These are phyloP conservation scores for Pisolithus thermaeus DNA, from an alignment of 1,284 basidiomycete species.

Conservation along the genomic window DNA sequence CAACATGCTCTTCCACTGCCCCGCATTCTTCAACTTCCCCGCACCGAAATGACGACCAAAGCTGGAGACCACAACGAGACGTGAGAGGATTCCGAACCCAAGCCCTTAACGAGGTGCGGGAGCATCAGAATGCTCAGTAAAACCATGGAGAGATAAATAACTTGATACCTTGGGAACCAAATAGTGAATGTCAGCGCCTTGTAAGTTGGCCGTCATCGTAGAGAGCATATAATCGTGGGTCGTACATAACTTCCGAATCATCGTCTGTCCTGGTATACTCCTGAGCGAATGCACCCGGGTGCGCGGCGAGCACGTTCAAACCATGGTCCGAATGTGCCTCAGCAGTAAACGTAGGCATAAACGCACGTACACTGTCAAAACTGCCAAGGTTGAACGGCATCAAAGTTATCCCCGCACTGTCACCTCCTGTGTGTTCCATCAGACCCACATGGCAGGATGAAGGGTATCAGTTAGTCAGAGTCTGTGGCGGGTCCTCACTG, in stretches of 20 bases:
- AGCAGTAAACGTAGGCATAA: conserved; percentile 16
- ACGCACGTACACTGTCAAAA: conserved; percentile 19
- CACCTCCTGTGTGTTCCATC: conserved; percentile 4
- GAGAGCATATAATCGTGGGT: neutral
- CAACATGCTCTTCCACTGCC: conserved; percentile 10
- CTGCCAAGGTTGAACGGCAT: conserved; percentile 19
- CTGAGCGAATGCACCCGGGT: conserved; percentile 14
- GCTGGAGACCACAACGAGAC: conserved; percentile 24
- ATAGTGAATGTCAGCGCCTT: neutral
- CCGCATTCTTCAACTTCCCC: neutral
- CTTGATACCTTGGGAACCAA: conserved; percentile 26
- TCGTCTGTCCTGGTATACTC: conserved; percentile 9
- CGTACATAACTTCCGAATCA: conserved; percentile 23
- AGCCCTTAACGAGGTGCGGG: conserved; percentile 19
- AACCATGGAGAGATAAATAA: conserved; percentile 26
- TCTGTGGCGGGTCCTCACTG: too few species aligned
- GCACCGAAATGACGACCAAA: conserved; percentile 9
- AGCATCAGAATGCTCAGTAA: conserved; percentile 22
- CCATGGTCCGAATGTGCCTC: conserved; percentile 6
- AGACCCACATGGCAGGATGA: conserved; percentile 9
- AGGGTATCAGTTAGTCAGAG: neutral
- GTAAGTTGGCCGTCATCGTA: neutral
- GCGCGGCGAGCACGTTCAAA: conserved; percentile 18
- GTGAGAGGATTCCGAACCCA: conserved; percentile 16
- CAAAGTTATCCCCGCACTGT: conserved; percentile 5